Evolutionary conservation across 768 basidiomycete genomes (phyloP).

Genomic region (Kwoniella sp.): DNA sequence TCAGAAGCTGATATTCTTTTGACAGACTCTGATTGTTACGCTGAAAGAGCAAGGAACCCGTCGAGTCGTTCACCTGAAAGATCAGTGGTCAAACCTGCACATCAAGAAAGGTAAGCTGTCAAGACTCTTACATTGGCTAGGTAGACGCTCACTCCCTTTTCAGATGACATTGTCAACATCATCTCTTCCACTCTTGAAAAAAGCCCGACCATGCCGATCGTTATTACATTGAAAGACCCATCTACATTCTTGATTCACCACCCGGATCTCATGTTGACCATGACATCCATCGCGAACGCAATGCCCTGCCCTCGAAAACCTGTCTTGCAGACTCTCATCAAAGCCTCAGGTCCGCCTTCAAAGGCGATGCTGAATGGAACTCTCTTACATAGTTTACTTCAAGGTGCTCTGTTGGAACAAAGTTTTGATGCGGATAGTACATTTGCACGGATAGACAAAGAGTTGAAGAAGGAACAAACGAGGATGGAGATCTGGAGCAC

Average conservation of each 20-base stretch:
- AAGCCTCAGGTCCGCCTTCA: slow-evolving; percentile 61
- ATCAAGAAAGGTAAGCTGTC: slow-evolving; percentile 65
- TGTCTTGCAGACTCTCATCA: slow-evolving; percentile 64
- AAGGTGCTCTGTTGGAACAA: slow-evolving; percentile 66
- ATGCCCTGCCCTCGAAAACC: slow-evolving; percentile 83
- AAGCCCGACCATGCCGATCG: slow-evolving; percentile 34
- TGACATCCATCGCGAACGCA: slow-evolving; percentile 82
- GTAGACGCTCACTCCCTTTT: not conserved
- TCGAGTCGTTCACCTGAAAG: slow-evolving; percentile 66
- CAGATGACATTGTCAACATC: slow-evolving; percentile 81
- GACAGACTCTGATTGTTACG: slow-evolving; percentile 63
- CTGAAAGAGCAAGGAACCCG: slow-evolving; percentile 53
- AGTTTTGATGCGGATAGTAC: slow-evolving; percentile 44
- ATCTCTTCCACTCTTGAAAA: slow-evolving; percentile 58
- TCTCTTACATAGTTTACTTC: slow-evolving; percentile 88
- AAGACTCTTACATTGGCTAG: not conserved
- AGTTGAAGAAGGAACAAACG: slow-evolving; percentile 46
- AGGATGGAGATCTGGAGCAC: slow-evolving; percentile 55
- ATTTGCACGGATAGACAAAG: slow-evolving; percentile 36
- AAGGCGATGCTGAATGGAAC: slow-evolving; percentile 75
- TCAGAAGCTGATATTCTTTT: slow-evolving; percentile 13
- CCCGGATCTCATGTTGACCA: slow-evolving; percentile 87
- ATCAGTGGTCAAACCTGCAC: slow-evolving; percentile 76
- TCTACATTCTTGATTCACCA: slow-evolving; percentile 78
- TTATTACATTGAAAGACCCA: slow-evolving; percentile 63